phyloP scores from a whole-genome alignment of 768 basidiomycete genomes.

The Pleurotus cornucopiae region DNA sequence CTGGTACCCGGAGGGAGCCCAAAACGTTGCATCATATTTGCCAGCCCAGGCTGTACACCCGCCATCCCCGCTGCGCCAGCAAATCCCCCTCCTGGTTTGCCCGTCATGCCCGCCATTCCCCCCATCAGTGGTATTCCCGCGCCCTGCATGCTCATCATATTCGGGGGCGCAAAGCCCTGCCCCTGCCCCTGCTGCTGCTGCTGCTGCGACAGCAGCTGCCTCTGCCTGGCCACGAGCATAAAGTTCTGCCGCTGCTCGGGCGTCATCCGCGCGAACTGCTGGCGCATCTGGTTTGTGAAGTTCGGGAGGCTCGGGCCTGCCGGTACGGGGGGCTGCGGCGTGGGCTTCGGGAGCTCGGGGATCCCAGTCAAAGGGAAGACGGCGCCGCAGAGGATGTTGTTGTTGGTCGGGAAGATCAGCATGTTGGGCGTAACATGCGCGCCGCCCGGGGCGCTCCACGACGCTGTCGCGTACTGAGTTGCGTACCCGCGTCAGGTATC shows the following conservation, averaged over 20 bases:
- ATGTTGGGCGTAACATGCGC: conserved; percentile 21
- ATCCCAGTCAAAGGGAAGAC: conserved; percentile 36
- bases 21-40: too few relatives aligned
- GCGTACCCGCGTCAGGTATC: not conserved
- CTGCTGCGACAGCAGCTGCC: not conserved
- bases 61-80: too few relatives aligned
- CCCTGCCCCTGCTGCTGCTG: too few relatives aligned
- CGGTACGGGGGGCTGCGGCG: not conserved
- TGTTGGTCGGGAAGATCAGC: conserved; percentile 30
- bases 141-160: too few relatives aligned
- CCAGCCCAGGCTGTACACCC: too few relatives aligned
- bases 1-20: not conserved
- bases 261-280: not conserved
- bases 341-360: conserved; percentile 29
- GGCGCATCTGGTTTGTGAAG: not conserved
- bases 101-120: too few relatives aligned
- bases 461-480: conserved; percentile 33
- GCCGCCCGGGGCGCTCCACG: conserved; percentile 31
- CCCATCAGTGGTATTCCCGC: too few relatives aligned
- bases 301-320: too few relatives aligned
- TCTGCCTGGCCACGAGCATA: not conserved
- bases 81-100: too few relatives aligned
- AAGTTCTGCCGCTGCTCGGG: not conserved
- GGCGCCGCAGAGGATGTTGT: conserved; percentile 23
- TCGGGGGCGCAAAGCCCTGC: too few relatives aligned